Evolutionary conservation across 345 rosid species (phyloP).

Genomic region (Firmiana major): DNA sequence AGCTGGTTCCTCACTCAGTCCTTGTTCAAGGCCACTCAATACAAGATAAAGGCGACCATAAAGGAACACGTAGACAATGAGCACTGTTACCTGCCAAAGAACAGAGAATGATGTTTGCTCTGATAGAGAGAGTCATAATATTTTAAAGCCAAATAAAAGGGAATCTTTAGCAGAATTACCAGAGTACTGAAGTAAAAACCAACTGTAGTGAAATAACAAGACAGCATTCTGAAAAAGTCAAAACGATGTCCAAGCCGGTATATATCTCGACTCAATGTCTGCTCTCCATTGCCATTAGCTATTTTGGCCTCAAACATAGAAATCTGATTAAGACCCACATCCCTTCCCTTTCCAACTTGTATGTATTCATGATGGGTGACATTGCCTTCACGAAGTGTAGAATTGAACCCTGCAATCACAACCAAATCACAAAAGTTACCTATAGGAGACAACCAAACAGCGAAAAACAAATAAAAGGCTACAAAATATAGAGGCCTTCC

Average conservation of each 20-base stretch:
- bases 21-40: conserved; percentile 91
- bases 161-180: conserved; percentile 38
- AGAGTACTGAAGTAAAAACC: conserved; percentile 98
- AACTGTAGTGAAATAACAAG: conserved; percentile 95
- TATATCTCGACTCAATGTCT: conserved; percentile 89
- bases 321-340: conserved; percentile 98
- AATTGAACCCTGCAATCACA: conserved; percentile 70
- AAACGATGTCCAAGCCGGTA: conserved; percentile 99
- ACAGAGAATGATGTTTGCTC: conserved; percentile 5
- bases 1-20: conserved; percentile 59
- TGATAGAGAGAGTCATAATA: neutral
- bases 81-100: conserved; percentile 82
- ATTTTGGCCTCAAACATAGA: conserved; percentile 99
- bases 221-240: conserved; percentile 96
- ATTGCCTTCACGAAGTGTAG: conserved; percentile 99
- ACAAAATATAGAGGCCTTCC: neutral
- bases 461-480: neutral
- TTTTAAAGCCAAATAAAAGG: conserved; percentile 2
- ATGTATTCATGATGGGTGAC: conserved; percentile 99
- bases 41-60: conserved; percentile 99
- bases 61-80: conserved; percentile 92
- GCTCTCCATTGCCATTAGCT: conserved; percentile 99
- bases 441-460: neutral
- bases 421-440: neutral
- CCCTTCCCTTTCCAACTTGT: conserved; percentile 99